Percentiles rank a stretch among this genome's conserved stretches.
Conservation (phyloP, 2,329 filamentous ascomycete species). For the Aspergillus nomiae region DNA sequence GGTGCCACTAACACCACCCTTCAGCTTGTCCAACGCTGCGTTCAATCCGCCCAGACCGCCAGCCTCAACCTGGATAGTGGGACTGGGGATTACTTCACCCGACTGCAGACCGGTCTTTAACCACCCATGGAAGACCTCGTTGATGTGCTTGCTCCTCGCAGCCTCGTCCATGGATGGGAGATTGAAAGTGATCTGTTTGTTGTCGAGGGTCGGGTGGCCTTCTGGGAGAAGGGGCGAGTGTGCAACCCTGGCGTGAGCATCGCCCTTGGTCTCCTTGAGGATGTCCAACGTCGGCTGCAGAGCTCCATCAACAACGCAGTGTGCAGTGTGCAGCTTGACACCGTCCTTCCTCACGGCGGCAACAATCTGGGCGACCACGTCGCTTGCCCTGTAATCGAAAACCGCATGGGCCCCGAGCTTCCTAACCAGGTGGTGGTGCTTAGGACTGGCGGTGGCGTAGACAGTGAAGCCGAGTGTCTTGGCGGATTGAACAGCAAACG, state of each 20-base stretch:
- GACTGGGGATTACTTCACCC: conserved; percentile 23
- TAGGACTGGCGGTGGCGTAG: conserved; percentile 42
- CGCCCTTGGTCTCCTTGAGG: conserved; percentile 21
- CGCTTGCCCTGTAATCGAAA: conserved; percentile 44
- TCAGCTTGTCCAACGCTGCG: conserved; percentile 22
- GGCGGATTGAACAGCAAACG: conserved; percentile 34
- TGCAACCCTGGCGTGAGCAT: conserved; percentile 17
- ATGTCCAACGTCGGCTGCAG: conserved; percentile 22
- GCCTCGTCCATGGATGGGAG: conserved; percentile 12
- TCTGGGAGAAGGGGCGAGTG: conserved; percentile 17
- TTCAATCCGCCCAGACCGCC: conserved; percentile 22
- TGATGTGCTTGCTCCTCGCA: conserved; percentile 12
- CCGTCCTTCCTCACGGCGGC: conserved; percentile 23
- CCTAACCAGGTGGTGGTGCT: conserved; percentile 42
- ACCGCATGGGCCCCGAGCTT: conserved; percentile 39
- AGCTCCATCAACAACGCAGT: conserved; percentile 15
- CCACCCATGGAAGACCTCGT: conserved; percentile 21
- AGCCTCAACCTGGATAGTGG: conserved; percentile 17
- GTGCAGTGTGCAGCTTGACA: conserved; percentile 15
- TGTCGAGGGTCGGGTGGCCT: conserved; percentile 15
- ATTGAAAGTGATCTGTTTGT: conserved; percentile 14
- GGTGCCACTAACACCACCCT: conserved; percentile 24
- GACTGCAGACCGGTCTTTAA: conserved; percentile 15
- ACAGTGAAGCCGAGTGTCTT: conserved; percentile 43
- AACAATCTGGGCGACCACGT: conserved; percentile 35